Base-by-base conservation (phyloP, 345 rosid genomes). In the Cardamine resedifolia region DNA sequence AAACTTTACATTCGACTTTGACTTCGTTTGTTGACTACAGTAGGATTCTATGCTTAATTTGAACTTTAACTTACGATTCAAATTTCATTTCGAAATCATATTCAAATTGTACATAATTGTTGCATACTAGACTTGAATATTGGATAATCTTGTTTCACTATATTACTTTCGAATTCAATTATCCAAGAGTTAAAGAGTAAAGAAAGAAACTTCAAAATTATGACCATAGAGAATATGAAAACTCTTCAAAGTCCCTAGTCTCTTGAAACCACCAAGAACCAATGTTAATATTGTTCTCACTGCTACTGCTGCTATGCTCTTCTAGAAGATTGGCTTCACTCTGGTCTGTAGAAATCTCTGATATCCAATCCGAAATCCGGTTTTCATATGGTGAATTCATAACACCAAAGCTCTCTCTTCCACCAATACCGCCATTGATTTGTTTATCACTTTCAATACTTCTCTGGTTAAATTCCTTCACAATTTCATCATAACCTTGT, bases 361-460 rank as follows among this genome's bases (percentile, higher is more conserved):
- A 53, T 50, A 85, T 76, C 96, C 91, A 87, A 71, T 86, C 86
- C 24, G 72, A 68, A 28, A 85, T 44, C 60, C 82, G 75, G 53
- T 61, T 64, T 73, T 87, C 87, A 3, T 81, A 86, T 3, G 93
- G 88, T 55, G 96, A 86, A 67, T 73, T 76, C 68, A 76, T 65
- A 15, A 66, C 62, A 43, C 56, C 64, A 0, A 51, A 82, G 28
- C 55, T 66, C 26, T 71, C 49, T 59, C 33, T 64, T 15, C 47
- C 78, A 2, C 15, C 34, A 44, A 30, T 6, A 21, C 43, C 59
- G 64, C 71, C 76, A 53, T 18, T 55, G 20, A 58, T 30, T 43
- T 53, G 64, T 30, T 59, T 73, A 36, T n/a, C 57, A 16, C 31
- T 58, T 34, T 64, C 82, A n/a, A 18, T 36, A 49, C 14, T 45